Percentiles rank a stretch among this genome's conserved stretches.
phyloP scores from a whole-genome alignment of 495 filamentous ascomycete genomes.

The Penicillium odoratum region DNA sequence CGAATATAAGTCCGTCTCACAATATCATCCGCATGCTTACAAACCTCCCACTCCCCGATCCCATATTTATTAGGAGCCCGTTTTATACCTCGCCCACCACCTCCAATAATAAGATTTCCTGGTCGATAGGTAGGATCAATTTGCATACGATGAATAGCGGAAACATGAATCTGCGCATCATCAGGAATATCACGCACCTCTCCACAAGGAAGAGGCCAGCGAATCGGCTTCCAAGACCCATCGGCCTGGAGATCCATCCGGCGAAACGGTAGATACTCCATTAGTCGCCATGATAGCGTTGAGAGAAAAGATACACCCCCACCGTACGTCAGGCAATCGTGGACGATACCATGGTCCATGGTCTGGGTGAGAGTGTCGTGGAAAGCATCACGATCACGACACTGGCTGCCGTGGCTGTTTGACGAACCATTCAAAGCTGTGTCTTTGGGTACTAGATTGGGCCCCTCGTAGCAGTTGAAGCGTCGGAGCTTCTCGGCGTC shows the following conservation, averaged over 20 bases:
- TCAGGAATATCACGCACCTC: constrained; percentile 75
- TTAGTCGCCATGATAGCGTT: constrained; percentile 69
- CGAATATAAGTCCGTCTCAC: constrained; percentile 55
- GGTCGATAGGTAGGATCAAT: constrained; percentile 63
- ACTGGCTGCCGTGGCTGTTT: background rate
- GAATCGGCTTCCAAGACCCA: constrained; percentile 72
- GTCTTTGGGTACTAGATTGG: background rate
- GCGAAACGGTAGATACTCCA: constrained; percentile 79
- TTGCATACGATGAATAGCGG: constrained; percentile 67
- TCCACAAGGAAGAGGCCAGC: constrained; percentile 72
- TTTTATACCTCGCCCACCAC: constrained; percentile 65
- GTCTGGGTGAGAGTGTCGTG: constrained; percentile 6
- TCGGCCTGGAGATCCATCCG: constrained; percentile 70
- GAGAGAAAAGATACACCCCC: constrained; percentile 55
- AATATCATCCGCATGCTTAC: constrained; percentile 56
- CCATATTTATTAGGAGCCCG: constrained; percentile 55
- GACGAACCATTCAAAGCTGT: background rate
- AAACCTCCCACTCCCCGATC: constrained; percentile 66
- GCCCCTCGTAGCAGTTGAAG: constrained; percentile 54
- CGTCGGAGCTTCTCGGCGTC: constrained; percentile 63
- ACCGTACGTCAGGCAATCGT: constrained; percentile 66
- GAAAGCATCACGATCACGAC: constrained; percentile 9
- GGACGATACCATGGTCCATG: constrained; percentile 54
- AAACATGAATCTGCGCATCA: constrained; percentile 64
- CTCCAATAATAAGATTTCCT: constrained; percentile 73